Conservation (phyloP, 2,329 filamentous ascomycete genomes). For the Neofusicoccum kwambonambiense region DNA sequence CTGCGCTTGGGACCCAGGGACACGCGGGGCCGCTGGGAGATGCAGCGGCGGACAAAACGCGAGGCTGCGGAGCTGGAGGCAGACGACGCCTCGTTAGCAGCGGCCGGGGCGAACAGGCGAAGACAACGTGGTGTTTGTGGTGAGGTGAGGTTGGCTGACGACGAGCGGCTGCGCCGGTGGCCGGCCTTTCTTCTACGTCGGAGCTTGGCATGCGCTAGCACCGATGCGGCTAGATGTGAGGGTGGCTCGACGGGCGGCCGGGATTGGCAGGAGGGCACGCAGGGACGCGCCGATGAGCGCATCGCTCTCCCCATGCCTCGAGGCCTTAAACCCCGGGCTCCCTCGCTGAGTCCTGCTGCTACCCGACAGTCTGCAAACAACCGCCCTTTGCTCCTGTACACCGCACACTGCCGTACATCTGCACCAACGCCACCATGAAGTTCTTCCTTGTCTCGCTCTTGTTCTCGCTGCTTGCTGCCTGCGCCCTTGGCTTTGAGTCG, state of each 20-base stretch:
- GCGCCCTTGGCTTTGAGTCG: conserved; percentile 58
- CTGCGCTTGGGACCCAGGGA: not conserved
- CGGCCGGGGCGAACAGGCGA: not conserved
- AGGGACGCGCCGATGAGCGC: conserved; percentile 6
- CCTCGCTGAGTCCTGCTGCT: not conserved
- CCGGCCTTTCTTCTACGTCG: conserved; percentile 8
- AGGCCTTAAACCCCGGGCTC: not conserved
- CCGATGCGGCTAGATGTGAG: not conserved
- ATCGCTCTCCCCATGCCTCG: conserved; percentile 1
- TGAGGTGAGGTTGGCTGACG: conserved; percentile 14
- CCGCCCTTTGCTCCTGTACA: not conserved
- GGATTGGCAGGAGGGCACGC: conserved; percentile 6
- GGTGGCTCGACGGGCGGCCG: not conserved
- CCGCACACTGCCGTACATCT: not conserved
- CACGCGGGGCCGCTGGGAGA: not conserved
- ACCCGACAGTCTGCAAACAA: not conserved
- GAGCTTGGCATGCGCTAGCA: conserved; percentile 4
- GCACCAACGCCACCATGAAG: conserved; percentile 57
- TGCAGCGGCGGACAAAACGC: not conserved
- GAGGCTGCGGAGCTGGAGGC: not conserved
- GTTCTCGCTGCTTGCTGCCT: conserved; percentile 57
- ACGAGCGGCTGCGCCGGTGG: not conserved
- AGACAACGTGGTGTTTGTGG: conserved; percentile 8
- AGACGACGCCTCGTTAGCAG: not conserved
- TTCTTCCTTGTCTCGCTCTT: conserved; percentile 58